Conservation (phyloP, 345 rosid genomes). For the Lagerstroemia speciosa region DNA sequence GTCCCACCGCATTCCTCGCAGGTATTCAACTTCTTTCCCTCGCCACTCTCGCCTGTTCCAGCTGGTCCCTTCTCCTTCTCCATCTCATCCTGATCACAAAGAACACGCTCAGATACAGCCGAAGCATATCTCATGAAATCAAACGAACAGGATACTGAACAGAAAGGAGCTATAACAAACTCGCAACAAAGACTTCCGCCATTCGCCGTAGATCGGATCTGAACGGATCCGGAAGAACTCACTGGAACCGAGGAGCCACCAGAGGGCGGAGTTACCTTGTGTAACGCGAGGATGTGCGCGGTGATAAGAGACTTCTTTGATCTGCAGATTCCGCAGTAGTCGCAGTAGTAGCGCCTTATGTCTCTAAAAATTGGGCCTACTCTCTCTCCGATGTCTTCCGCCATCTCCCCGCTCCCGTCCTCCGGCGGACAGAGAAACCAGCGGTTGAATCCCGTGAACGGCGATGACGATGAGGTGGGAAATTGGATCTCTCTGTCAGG, state of each 20-base stretch:
- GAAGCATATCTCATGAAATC: background rate
- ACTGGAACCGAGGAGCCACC: background rate
- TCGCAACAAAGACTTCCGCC: background rate
- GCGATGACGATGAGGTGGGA: background rate
- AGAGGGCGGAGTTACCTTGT: slow-evolving; percentile 30
- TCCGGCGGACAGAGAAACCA: background rate
- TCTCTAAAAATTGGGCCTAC: slow-evolving; percentile 31
- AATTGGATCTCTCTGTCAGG: background rate
- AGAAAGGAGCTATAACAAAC: background rate
- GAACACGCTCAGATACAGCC: background rate
- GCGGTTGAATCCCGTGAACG: background rate
- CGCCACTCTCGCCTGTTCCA: slow-evolving; percentile 15
- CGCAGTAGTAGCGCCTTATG: slow-evolving; percentile 58
- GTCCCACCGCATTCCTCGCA: slow-evolving; percentile 62
- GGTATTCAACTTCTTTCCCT: slow-evolving; percentile 19
- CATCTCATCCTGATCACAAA: slow-evolving; percentile 30
- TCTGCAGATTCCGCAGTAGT: slow-evolving; percentile 77
- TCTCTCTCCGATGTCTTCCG: slow-evolving; percentile 13
- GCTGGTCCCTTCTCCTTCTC: slow-evolving; percentile 19
- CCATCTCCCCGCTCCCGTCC: slow-evolving; percentile 16
- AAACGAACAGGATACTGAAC: background rate
- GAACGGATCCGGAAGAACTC: too few species aligned
- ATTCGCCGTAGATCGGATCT: background rate
- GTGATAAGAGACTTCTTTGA: slow-evolving; percentile 69
- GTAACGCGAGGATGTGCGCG: slow-evolving; percentile 48